A percentile compares a stretch with the other conserved stretches of the same genome.
phyloP scores from a whole-genome alignment of 768 basidiomycete species.

The Boletus edulis region DNA sequence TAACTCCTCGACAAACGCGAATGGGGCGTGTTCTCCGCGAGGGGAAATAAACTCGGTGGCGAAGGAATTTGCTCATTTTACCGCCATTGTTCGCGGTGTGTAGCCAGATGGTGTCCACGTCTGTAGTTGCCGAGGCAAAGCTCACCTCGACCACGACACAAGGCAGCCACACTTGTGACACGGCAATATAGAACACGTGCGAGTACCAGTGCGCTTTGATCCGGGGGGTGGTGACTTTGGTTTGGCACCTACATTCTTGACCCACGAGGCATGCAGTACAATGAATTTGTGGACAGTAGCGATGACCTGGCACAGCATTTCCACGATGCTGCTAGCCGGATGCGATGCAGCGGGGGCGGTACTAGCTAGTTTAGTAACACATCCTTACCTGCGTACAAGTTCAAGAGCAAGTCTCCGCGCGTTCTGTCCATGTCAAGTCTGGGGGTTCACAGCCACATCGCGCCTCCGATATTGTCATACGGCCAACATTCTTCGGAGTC shows the following conservation, averaged over 20 bases:
- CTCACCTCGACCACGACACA: slow-evolving; percentile 10
- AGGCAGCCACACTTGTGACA: slow-evolving; percentile 9
- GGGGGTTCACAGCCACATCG: neutral
- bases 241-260: slow-evolving; percentile 10
- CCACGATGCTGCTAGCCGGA: neutral
- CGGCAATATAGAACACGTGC: slow-evolving; percentile 15
- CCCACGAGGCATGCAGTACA: slow-evolving; percentile 12
- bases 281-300: neutral
- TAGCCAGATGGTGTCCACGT: slow-evolving; percentile 6
- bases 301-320: neutral
- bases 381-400: too few species aligned
- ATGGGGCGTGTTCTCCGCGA: slow-evolving; percentile 31
- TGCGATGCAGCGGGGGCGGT: neutral
- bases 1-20: slow-evolving; percentile 24
- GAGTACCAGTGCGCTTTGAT: slow-evolving; percentile 10
- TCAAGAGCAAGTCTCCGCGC: too few species aligned
- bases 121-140: slow-evolving; percentile 16
- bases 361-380: too few species aligned
- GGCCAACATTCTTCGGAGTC: too few species aligned
- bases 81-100: slow-evolving; percentile 12
- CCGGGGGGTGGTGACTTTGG: slow-evolving; percentile 4
- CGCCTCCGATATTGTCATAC: too few species aligned
- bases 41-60: slow-evolving; percentile 20
- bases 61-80: slow-evolving; percentile 2
- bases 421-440: too few species aligned